Conservation (phyloP, 2,329 filamentous ascomycete species). For the Pseudogymnoascus sp. region DNA sequence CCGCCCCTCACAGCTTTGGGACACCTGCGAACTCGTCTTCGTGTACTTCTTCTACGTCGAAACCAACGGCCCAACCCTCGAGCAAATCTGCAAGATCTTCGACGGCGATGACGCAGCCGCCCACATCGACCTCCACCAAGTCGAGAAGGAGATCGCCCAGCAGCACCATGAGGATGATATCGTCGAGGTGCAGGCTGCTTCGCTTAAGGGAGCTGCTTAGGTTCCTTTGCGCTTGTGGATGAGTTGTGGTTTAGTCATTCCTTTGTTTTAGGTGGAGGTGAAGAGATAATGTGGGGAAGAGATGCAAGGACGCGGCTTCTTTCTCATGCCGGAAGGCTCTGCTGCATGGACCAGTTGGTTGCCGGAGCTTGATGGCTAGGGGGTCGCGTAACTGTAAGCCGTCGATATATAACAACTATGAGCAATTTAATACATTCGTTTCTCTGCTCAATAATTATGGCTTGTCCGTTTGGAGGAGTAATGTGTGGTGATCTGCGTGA, state of each 20-base stretch:
- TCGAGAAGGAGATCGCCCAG: slow-evolving; percentile 45
- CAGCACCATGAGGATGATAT: background rate
- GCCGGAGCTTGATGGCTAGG: background rate
- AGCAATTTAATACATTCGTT: background rate
- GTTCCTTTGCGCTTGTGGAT: too few relatives aligned
- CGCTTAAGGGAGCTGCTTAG: background rate
- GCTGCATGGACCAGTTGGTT: background rate
- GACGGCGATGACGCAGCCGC: slow-evolving; percentile 54
- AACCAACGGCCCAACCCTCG: slow-evolving; percentile 62
- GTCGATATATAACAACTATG: slow-evolving; percentile 4
- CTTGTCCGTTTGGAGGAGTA: too few relatives aligned
- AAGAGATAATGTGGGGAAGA: background rate
- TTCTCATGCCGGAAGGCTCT: background rate
- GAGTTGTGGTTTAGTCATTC: background rate
- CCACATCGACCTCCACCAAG: slow-evolving; percentile 45
- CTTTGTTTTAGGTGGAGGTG: background rate
- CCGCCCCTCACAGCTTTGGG: slow-evolving; percentile 39
- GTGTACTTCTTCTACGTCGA: slow-evolving; percentile 62
- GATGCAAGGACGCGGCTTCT: background rate
- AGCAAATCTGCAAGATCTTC: slow-evolving; percentile 63
- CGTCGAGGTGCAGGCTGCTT: background rate
- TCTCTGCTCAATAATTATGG: background rate
- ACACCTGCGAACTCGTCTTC: slow-evolving; percentile 50
- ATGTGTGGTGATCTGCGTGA: background rate
- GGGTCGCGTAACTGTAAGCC: background rate